Conservation (phyloP, 2,329 filamentous ascomycete species). For the Bipolaris sorokiniana region DNA sequence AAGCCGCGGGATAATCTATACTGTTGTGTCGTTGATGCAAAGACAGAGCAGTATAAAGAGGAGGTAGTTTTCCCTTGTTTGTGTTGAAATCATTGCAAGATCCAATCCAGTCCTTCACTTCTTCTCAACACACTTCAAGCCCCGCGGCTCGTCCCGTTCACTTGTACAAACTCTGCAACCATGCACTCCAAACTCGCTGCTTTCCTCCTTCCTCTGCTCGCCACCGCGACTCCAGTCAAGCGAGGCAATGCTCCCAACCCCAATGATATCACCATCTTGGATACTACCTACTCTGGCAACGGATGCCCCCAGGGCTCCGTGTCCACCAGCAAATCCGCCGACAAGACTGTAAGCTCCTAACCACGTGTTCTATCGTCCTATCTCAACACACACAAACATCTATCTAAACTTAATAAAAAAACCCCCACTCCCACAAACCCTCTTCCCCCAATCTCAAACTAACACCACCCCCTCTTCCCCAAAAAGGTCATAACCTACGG, state of each 20-base stretch:
- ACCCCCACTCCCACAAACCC: neutral
- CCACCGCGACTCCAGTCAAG: conserved; percentile 35
- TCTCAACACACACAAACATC: conserved; percentile 4
- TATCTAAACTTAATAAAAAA: neutral
- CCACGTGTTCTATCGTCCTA: neutral
- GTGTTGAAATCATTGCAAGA: conserved; percentile 32
- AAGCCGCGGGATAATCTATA: conserved; percentile 3
- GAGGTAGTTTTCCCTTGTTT: conserved; percentile 15
- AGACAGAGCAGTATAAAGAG: conserved; percentile 36
- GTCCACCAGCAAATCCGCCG: conserved; percentile 38
- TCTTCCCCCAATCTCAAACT: neutral
- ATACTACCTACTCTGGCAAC: conserved; percentile 42
- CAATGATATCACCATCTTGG: conserved; percentile 38
- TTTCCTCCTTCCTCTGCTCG: conserved; percentile 38
- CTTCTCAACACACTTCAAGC: conserved; percentile 10
- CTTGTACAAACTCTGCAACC: neutral
- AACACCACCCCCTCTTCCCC: neutral
- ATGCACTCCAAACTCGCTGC: conserved; percentile 42
- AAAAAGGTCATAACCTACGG: conserved; percentile 43
- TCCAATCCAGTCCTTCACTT: conserved; percentile 28
- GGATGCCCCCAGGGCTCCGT: conserved; percentile 46
- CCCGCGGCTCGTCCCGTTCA: conserved; percentile 3
- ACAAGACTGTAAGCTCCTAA: conserved; percentile 39
- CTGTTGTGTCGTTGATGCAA: neutral
- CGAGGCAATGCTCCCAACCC: conserved; percentile 29